Percentiles rank a stretch among this genome's conserved stretches.
Evolutionary conservation across 2,329 filamentous ascomycete species (phyloP).

Genomic region (Huntiella bhutanensis): DNA sequence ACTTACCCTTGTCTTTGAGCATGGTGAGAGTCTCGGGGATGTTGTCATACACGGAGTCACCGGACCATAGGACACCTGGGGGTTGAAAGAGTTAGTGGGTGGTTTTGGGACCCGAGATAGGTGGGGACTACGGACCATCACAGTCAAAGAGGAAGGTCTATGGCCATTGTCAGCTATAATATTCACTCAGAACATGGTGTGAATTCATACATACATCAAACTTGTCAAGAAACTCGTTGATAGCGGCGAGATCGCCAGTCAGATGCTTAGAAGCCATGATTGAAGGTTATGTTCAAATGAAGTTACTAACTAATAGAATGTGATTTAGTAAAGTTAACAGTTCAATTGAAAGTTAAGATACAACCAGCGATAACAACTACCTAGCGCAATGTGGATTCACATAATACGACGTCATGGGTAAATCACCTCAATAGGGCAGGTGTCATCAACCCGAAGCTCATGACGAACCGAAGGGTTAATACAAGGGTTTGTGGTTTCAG

Average conservation of each 20-base stretch:
- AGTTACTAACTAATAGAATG: neutral
- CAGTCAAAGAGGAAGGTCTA: slow-evolving; percentile 92
- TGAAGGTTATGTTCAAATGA: neutral
- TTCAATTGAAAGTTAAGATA: neutral
- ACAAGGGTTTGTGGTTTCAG: too few species aligned
- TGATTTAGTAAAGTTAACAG: neutral
- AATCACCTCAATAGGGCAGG: too few species aligned
- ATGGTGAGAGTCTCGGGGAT: slow-evolving; percentile 71
- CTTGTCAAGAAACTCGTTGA: slow-evolving; percentile 67
- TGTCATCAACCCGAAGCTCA: too few species aligned
- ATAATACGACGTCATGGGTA: too few species aligned
- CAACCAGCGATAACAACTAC: too few species aligned
- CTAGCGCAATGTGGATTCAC: too few species aligned
- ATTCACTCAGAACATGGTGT: neutral
- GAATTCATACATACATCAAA: slow-evolving; percentile 60
- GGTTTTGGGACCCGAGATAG: neutral
- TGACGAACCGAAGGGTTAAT: too few species aligned
- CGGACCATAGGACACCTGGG: slow-evolving; percentile 86
- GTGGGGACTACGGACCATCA: slow-evolving; percentile 39
- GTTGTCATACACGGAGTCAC: slow-evolving; percentile 71
- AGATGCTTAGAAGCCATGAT: slow-evolving; percentile 40
- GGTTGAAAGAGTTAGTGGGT: neutral
- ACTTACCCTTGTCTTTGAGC: slow-evolving; percentile 57
- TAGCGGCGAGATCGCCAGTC: slow-evolving; percentile 57
- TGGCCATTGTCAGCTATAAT: slow-evolving; percentile 11